Percentiles rank a stretch among this genome's conserved stretches.
Evolutionary conservation across 495 filamentous ascomycete species (phyloP).

Genomic region (Neurospora sp.): DNA sequence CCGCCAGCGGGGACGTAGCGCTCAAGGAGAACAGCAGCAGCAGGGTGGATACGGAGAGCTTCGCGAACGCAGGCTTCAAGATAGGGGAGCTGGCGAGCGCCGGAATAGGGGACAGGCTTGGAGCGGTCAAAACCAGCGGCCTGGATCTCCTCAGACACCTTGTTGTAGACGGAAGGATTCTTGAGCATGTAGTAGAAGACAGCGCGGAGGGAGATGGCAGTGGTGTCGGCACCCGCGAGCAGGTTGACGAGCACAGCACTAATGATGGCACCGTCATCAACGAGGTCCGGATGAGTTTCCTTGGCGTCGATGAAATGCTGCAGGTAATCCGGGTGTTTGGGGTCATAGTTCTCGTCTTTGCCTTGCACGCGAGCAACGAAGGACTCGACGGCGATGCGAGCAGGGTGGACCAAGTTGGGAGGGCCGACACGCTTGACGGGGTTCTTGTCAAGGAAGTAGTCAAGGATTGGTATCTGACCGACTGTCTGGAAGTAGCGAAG

Average conservation of each 20-base stretch:
- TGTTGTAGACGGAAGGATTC: constrained; percentile 15
- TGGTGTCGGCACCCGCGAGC: constrained; percentile 33
- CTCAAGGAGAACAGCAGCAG: constrained; percentile 34
- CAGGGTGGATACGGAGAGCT: constrained; percentile 39
- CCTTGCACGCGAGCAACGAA: constrained; percentile 8
- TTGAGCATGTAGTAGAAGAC: constrained; percentile 23
- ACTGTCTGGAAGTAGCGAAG: constrained; percentile 32
- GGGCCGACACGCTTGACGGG: constrained; percentile 26
- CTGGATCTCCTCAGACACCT: constrained; percentile 16
- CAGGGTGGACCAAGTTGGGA: constrained; percentile 10
- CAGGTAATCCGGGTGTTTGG: constrained; percentile 14
- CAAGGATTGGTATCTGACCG: constrained; percentile 38
- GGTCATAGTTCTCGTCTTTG: constrained; percentile 6
- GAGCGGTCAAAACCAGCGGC: background rate
- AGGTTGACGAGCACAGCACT: constrained; percentile 25
- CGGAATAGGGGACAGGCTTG: constrained; percentile 8
- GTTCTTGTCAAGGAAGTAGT: constrained; percentile 39
- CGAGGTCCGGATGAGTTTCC: constrained; percentile 9
- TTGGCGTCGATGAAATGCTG: constrained; percentile 20
- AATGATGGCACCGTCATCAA: constrained; percentile 11
- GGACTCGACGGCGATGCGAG: constrained; percentile 4
- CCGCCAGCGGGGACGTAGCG: constrained; percentile 35
- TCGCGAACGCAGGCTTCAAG: constrained; percentile 48
- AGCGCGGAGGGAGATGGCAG: constrained; percentile 23
- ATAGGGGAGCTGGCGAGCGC: constrained; percentile 26